Evolutionary conservation across 306 rosid species (phyloP).

Genomic region (Prinsepia uniflora): DNA sequence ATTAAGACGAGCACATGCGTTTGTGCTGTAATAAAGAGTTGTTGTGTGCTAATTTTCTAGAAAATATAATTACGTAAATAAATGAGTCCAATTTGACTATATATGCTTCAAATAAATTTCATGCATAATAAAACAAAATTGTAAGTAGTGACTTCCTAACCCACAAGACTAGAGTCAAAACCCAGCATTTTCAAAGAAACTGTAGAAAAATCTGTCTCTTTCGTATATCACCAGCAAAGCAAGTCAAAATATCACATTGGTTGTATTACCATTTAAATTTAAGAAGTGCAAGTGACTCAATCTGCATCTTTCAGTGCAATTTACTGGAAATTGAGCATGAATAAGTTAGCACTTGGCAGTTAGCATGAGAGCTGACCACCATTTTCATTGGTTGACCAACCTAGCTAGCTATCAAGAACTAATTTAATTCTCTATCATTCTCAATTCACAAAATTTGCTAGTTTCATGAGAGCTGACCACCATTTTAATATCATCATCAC

Average conservation of each 20-base stretch:
- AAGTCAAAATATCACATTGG: constrained; percentile 24
- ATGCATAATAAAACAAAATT: not conserved
- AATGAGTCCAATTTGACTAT: too few species aligned
- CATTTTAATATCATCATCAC: not conserved
- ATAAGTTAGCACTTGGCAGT: not conserved
- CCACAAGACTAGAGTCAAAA: constrained; percentile 16
- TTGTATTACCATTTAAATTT: not conserved
- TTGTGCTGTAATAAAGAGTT: too few species aligned
- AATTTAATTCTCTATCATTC: not conserved
- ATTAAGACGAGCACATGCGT: too few species aligned
- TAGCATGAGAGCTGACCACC: not conserved
- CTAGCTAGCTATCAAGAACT: constrained; percentile 4
- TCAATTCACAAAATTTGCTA: not conserved
- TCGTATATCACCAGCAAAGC: constrained; percentile 12
- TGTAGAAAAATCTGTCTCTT: not conserved
- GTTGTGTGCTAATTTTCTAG: too few species aligned
- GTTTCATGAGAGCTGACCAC: too few species aligned
- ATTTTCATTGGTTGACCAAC: not conserved
- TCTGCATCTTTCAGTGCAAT: constrained; percentile 26
- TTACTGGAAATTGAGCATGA: constrained; percentile 16
- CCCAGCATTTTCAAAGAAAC: constrained; percentile 20
- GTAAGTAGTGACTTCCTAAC: not conserved
- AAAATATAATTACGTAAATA: too few species aligned
- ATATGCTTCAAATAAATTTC: too few species aligned
- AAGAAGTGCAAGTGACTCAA: constrained; percentile 35